phyloP scores from a whole-genome alignment of 2,329 filamentous ascomycete genomes.

The Graphilbum ipis-grandicollis region DNA sequence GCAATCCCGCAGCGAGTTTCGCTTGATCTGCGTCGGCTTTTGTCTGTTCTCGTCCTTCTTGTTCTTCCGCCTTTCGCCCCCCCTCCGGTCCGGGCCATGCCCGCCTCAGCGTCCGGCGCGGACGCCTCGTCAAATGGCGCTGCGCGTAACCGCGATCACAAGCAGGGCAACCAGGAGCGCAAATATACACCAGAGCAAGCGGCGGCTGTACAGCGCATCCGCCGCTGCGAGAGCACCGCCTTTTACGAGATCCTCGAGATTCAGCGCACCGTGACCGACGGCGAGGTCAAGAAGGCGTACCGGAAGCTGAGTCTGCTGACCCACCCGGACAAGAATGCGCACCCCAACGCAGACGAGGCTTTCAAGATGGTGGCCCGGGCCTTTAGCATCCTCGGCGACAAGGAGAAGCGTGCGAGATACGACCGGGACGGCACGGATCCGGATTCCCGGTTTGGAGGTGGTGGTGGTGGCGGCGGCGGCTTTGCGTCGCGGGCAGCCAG shows the following conservation, averaged over 20 bases:
- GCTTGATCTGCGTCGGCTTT: no score
- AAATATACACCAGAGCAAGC: constrained; percentile 83
- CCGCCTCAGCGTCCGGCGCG: constrained; percentile 36
- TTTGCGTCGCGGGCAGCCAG: constrained; percentile 5
- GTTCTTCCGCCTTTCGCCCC: no score
- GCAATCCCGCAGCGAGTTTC: no score
- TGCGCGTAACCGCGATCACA: constrained; percentile 42
- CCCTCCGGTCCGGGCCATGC: constrained; percentile 22
- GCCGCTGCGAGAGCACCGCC: constrained; percentile 64
- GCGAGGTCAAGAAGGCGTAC: constrained; percentile 95
- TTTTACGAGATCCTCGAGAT: constrained; percentile 89
- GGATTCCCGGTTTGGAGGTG: constrained; percentile 63
- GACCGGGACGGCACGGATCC: constrained; percentile 86
- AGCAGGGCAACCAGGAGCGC: constrained; percentile 59
- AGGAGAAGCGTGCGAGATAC: constrained; percentile 79
- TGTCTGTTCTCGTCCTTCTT: no score
- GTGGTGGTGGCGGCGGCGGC: constrained; percentile 21
- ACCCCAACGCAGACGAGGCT: constrained; percentile 86
- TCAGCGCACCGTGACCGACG: constrained; percentile 49
- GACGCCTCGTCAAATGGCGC: constrained; percentile 22
- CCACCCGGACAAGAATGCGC: constrained; percentile 97
- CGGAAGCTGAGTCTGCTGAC: constrained; percentile 85
- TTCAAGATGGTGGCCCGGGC: constrained; percentile 96
- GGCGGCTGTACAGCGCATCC: constrained; percentile 76
- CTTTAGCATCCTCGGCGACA: constrained; percentile 82